These are phyloP conservation scores for Funneliformis caledonium DNA, from an alignment of 371 early-diverging fungal genomes.

Conservation along the genomic window DNA sequence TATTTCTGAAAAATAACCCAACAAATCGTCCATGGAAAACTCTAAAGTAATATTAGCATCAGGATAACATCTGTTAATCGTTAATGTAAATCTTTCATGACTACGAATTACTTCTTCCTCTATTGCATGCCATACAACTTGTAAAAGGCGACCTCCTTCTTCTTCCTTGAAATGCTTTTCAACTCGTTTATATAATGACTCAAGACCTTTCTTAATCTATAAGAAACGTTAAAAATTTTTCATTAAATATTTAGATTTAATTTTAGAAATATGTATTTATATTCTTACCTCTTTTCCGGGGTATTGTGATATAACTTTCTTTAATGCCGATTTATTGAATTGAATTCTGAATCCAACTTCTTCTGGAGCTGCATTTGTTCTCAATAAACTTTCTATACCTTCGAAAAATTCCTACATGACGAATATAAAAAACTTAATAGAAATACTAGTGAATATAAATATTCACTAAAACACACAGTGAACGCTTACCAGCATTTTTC, in stretches of 20 bases:
- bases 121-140: slow-evolving; percentile 91
- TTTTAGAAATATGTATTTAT: background rate
- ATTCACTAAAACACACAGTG: background rate
- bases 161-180: slow-evolving; percentile 92
- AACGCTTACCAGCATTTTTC: slow-evolving; percentile 72
- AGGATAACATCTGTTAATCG: slow-evolving; percentile 86
- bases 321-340: slow-evolving; percentile 85
- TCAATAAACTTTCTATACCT: slow-evolving; percentile 83
- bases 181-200: slow-evolving; percentile 85
- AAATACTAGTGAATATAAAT: background rate
- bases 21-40: slow-evolving; percentile 86
- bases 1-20: slow-evolving; percentile 68
- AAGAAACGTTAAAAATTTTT: background rate
- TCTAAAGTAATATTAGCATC: slow-evolving; percentile 83
- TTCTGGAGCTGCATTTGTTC: slow-evolving; percentile 74
- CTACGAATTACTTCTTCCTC: slow-evolving; percentile 86
- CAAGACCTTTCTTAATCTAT: slow-evolving; percentile 79
- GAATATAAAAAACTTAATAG: background rate
- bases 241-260: background rate
- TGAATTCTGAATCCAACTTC: slow-evolving; percentile 86
- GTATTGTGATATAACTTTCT: slow-evolving; percentile 82
- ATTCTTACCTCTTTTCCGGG: slow-evolving; percentile 78
- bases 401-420: slow-evolving; percentile 88
- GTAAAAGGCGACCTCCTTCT: slow-evolving; percentile 67
- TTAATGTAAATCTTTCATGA: slow-evolving; percentile 77